These are phyloP conservation scores for Solanum clarkiae DNA, from an alignment of 257 asterid genomes.

Conservation along the genomic window DNA sequence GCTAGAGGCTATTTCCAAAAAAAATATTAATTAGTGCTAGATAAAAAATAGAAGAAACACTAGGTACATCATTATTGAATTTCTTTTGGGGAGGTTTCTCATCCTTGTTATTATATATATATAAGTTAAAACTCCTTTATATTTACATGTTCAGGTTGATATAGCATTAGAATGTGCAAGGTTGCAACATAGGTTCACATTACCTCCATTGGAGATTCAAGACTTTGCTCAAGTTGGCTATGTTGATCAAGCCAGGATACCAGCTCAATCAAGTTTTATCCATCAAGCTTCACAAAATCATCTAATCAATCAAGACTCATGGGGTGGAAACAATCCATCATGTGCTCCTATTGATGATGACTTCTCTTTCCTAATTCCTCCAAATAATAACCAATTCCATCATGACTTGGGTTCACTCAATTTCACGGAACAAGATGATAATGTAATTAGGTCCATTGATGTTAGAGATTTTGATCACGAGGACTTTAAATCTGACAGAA, in stretches of 20 bases:
- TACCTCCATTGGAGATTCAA: slow-evolving; percentile 70
- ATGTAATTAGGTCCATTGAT: slow-evolving; percentile 19
- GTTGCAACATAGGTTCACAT: slow-evolving; percentile 55
- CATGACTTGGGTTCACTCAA: slow-evolving; percentile 16
- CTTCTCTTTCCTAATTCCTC: slow-evolving; percentile 40
- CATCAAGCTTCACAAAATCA: slow-evolving; percentile 53
- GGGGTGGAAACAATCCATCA: slow-evolving; percentile 24
- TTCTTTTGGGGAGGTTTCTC: too few relatives aligned
- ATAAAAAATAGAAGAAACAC: too few relatives aligned
- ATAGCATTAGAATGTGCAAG: slow-evolving; percentile 87
- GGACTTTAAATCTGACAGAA: slow-evolving; percentile 27
- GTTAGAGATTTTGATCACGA: slow-evolving; percentile 33
- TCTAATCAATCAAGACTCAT: slow-evolving; percentile 39
- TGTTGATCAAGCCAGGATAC: slow-evolving; percentile 15
- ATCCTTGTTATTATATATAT: not conserved
- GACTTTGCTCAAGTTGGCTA: slow-evolving; percentile 35
- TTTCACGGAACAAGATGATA: slow-evolving; percentile 21
- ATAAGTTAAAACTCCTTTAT: not conserved
- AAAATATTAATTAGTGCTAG: too few relatives aligned
- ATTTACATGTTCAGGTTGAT: slow-evolving; percentile 39
- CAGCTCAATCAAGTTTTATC: not conserved
- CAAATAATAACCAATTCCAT: slow-evolving; percentile 15
- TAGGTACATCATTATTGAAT: too few relatives aligned
- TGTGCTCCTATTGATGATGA: slow-evolving; percentile 28
- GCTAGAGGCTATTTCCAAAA: too few relatives aligned